Base-by-base conservation (phyloP, 1,284 basidiomycete genomes). In the Moesziomyces parantarcticus region DNA sequence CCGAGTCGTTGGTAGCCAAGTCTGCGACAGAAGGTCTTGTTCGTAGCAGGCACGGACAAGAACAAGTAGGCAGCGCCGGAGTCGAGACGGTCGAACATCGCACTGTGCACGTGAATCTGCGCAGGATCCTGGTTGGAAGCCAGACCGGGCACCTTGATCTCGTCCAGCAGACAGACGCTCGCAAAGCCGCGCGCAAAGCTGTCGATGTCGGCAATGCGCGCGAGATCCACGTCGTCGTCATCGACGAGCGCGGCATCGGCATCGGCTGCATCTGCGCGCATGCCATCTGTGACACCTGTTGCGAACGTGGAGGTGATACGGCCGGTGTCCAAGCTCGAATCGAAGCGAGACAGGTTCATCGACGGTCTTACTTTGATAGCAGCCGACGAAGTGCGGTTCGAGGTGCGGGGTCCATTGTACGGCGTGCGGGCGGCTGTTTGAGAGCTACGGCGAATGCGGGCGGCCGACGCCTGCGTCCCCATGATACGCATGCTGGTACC, bases 171-270 rank as follows among this genome's bases (percentile, higher is more conserved):
- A 23, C 72, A 67, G 5, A 66, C 67, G 32, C 59, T 63, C 2
- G 76, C 78, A 43, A 75, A 76, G 44, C 72, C 73, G 25, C 73
- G 74, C 3, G 74, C 76, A 36, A 80, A 76, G 39, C 58, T 56
- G 34, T 68, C 71, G 44, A 77, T 58, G 45, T 67, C 74, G 13
- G 73, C 66, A 16, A 76, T 49, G 9, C 42, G 63, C 5, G 50
- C 44, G n/a, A 69, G 60, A 41, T 51, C 63, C 1, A 49, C 43
- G 5, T 68, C 51, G 40, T 48, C 58, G 26, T 55, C 57, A 9
- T 62, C 53, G 44, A 32, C 21, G 18, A 70, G 46, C 9, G 49
- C 60, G 21, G 20, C 36, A n/a, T 54, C 67, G 6, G 49, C 39
- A n/a, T 56, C 60, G 14, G 51, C 48, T 3, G 53, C 50, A 18